phyloP scores from a whole-genome alignment of 2,329 filamentous ascomycete species.

The Aotearoamyces nothofagi region DNA sequence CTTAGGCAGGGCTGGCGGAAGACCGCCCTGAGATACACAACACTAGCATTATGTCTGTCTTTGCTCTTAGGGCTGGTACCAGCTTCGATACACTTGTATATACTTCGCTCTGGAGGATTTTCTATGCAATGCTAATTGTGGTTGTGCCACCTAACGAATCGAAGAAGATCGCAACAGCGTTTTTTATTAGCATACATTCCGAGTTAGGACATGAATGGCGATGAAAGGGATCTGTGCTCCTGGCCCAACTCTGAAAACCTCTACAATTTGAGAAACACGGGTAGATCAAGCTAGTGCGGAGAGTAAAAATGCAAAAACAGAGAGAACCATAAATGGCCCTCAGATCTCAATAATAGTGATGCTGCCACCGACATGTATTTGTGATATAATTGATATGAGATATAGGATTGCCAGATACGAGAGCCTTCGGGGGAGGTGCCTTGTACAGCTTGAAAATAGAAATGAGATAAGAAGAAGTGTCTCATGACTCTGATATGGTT shows the following conservation, averaged over 20 bases:
- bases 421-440: slow-evolving; percentile 22
- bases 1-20: too few species aligned
- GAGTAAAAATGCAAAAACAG: slow-evolving; percentile 25
- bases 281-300: slow-evolving; percentile 28
- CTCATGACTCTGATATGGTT: too few species aligned
- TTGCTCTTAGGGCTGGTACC: too few species aligned
- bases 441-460: slow-evolving; percentile 35
- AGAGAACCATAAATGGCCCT: slow-evolving; percentile 29
- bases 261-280: slow-evolving; percentile 35
- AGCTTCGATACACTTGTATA: too few species aligned
- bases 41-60: too few species aligned
- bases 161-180: slow-evolving; percentile 39
- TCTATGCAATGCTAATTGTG: too few species aligned
- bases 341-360: slow-evolving; percentile 27
- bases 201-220: slow-evolving; percentile 33
- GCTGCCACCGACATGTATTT: slow-evolving; percentile 23
- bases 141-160: slow-evolving; percentile 45
- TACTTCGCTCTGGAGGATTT: too few species aligned
- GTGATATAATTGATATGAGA: slow-evolving; percentile 28
- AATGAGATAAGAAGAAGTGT: slow-evolving; percentile 38
- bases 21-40: too few species aligned
- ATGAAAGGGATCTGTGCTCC: slow-evolving; percentile 34
- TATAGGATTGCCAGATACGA: slow-evolving; percentile 27
- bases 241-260: slow-evolving; percentile 30
- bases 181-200: slow-evolving; percentile 37